Evolutionary conservation across 2,329 filamentous ascomycete species (phyloP).

Genomic region (Hypoxylon sp.): DNA sequence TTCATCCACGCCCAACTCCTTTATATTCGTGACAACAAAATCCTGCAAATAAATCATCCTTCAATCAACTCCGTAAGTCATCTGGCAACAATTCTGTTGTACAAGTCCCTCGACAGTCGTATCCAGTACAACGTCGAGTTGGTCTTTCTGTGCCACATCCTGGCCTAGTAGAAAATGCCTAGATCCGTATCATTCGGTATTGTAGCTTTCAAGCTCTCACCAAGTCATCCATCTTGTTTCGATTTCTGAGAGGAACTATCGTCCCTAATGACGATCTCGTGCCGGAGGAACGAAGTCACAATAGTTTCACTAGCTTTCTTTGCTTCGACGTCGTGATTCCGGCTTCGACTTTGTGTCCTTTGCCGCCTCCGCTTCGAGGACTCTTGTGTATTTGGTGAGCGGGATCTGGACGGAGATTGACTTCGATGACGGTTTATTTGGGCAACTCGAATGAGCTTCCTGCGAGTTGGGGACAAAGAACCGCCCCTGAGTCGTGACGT

Average conservation of each 20-base stretch:
- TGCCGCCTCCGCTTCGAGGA: slow-evolving; percentile 55
- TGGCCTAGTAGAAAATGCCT: slow-evolving; percentile 5
- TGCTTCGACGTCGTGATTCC: slow-evolving; percentile 46
- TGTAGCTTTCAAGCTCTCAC: neutral
- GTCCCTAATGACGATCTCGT: slow-evolving; percentile 47
- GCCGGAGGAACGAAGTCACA: slow-evolving; percentile 44
- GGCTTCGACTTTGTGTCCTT: slow-evolving; percentile 58
- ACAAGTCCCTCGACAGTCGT: slow-evolving; percentile 25
- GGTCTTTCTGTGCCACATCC: slow-evolving; percentile 21
- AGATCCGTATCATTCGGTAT: slow-evolving; percentile 7
- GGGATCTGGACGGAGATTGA: slow-evolving; percentile 60
- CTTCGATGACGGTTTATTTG: slow-evolving; percentile 61
- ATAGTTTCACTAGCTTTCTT: slow-evolving; percentile 36
- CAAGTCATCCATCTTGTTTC: slow-evolving; percentile 39
- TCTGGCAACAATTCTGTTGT: slow-evolving; percentile 26
- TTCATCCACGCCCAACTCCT: neutral
- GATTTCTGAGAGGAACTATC: slow-evolving; percentile 38
- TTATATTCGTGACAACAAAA: slow-evolving; percentile 16
- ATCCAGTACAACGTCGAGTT: slow-evolving; percentile 26
- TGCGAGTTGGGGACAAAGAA: slow-evolving; percentile 59
- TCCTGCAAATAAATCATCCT: slow-evolving; percentile 7
- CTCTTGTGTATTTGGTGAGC: slow-evolving; percentile 48
- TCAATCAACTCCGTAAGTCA: slow-evolving; percentile 19
- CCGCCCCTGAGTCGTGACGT: slow-evolving; percentile 50
- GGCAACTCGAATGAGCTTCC: slow-evolving; percentile 60